phyloP scores from a whole-genome alignment of 2,329 filamentous ascomycete genomes.

The Ophiocordyceps sinensis region DNA sequence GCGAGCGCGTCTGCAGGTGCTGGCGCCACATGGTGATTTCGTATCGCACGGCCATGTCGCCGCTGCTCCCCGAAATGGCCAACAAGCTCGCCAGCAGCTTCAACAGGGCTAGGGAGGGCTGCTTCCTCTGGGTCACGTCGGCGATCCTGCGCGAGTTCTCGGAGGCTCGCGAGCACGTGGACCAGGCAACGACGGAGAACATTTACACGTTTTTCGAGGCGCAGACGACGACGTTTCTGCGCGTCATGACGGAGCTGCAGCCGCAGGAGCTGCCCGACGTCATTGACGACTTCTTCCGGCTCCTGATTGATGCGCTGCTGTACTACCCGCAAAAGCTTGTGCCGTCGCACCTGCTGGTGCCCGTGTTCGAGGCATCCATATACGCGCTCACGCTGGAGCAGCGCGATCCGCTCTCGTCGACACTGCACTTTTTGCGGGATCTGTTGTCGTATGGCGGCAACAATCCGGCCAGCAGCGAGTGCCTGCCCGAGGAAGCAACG shows the following conservation, averaged over 20 bases:
- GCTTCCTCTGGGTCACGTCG: slow-evolving; percentile 96
- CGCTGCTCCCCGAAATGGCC: slow-evolving; percentile 71
- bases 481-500: slow-evolving; percentile 42
- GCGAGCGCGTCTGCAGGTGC: slow-evolving; percentile 85
- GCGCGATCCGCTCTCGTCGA: slow-evolving; percentile 78
- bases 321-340: slow-evolving; percentile 84
- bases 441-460: slow-evolving; percentile 77
- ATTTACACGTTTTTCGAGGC: slow-evolving; percentile 94
- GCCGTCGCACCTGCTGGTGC: slow-evolving; percentile 60
- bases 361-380: slow-evolving; percentile 76
- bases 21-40: slow-evolving; percentile 97
- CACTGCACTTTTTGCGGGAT: slow-evolving; percentile 85
- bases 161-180: slow-evolving; percentile 73
- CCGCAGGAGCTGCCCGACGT: slow-evolving; percentile 62
- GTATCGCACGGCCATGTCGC: slow-evolving; percentile 78
- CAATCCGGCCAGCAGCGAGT: slow-evolving; percentile 50
- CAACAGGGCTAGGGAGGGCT: slow-evolving; percentile 73
- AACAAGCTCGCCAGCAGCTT: slow-evolving; percentile 82
- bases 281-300: slow-evolving; percentile 92
- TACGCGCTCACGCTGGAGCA: slow-evolving; percentile 82
- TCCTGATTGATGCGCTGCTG: slow-evolving; percentile 79
- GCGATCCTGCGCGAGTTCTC: slow-evolving; percentile 93
- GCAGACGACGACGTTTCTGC: slow-evolving; percentile 79
- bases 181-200: slow-evolving; percentile 64
- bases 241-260: slow-evolving; percentile 74